These are phyloP conservation scores for Pythium apleroticum DNA, from an alignment of 352 stramenopile species.

Conservation along the genomic window DNA sequence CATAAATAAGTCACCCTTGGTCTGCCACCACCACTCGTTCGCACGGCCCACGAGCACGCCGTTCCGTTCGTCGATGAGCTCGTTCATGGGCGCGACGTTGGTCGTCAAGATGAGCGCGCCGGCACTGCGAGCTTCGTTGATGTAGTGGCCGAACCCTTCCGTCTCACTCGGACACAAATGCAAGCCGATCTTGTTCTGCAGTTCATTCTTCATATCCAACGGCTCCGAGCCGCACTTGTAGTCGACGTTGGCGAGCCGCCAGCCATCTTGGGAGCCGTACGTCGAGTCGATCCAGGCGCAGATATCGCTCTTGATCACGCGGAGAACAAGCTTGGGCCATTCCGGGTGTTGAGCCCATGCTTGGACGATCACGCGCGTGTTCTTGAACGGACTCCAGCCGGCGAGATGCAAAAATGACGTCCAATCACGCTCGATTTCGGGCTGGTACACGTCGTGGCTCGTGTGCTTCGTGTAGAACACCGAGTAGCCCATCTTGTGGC, in stretches of 20 bases:
- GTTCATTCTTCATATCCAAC: constrained; percentile 49
- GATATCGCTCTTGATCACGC: constrained; percentile 63
- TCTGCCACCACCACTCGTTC: constrained; percentile 79
- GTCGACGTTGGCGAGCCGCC: constrained; percentile 69
- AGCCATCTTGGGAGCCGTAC: constrained; percentile 45
- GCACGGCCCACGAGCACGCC: constrained; percentile 65
- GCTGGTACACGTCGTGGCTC: constrained; percentile 66
- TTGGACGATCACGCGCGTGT: constrained; percentile 68
- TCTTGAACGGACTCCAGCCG: constrained; percentile 75
- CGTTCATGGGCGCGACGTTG: constrained; percentile 84
- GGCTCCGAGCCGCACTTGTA: constrained; percentile 68
- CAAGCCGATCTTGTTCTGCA: constrained; percentile 78
- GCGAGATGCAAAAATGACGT: constrained; percentile 72
- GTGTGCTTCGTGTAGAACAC: constrained; percentile 86
- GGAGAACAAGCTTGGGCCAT: constrained; percentile 70
- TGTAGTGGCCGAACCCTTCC: constrained; percentile 84
- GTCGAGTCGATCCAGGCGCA: constrained; percentile 67
- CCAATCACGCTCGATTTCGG: constrained; percentile 62
- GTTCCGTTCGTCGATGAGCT: constrained; percentile 70
- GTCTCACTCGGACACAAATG: constrained; percentile 77
- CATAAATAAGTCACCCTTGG: constrained; percentile 85
- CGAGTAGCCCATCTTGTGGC: constrained; percentile 72
- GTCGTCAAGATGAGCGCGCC: constrained; percentile 75
- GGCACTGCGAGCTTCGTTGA: constrained; percentile 80
- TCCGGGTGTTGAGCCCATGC: constrained; percentile 71